Conservation (phyloP, 805 yeast genomes). For the Phaffomyces antillensis region DNA sequence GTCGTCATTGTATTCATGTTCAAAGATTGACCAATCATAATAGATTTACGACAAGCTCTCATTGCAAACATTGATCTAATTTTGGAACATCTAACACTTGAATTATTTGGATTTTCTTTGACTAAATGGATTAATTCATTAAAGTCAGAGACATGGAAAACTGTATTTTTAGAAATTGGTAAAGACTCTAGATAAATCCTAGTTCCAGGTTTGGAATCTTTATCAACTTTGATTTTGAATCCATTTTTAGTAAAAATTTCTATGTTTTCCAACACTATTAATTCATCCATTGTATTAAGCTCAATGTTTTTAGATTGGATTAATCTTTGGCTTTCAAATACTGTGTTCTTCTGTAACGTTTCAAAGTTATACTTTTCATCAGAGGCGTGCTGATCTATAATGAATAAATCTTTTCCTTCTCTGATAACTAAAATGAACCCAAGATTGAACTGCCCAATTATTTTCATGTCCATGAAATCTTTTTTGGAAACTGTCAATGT, state of each 20-base stretch:
- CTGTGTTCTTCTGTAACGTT: conserved; percentile 44
- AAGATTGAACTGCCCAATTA: conserved; percentile 92
- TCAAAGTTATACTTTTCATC: conserved; percentile 95
- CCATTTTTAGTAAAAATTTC: conserved; percentile 68
- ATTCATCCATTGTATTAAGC: conserved; percentile 71
- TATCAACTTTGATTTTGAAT: conserved; percentile 49
- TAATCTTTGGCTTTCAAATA: conserved; percentile 62
- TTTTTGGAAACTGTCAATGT: conserved; percentile 57
- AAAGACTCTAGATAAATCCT: conserved; percentile 50
- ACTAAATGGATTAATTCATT: conserved; percentile 68
- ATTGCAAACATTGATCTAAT: conserved; percentile 81
- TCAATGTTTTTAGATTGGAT: conserved; percentile 53
- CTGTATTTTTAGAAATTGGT: conserved; percentile 66
- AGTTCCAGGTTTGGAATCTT: conserved; percentile 47
- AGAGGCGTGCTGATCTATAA: conserved; percentile 95
- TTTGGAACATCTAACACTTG: conserved; percentile 59
- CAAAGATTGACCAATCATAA: conserved; percentile 85
- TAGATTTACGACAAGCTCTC: conserved; percentile 91
- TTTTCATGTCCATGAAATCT: conserved; percentile 68
- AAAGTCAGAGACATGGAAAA: conserved; percentile 61
- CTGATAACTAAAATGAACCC: conserved; percentile 82
- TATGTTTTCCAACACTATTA: conserved; percentile 55
- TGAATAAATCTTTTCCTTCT: conserved; percentile 55
- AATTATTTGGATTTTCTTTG: conserved; percentile 44
- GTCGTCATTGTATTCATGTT: conserved; percentile 50